Evolutionary conservation across 2,329 filamentous ascomycete genomes (phyloP).

Genomic region (Xylariomycetidae sp.): DNA sequence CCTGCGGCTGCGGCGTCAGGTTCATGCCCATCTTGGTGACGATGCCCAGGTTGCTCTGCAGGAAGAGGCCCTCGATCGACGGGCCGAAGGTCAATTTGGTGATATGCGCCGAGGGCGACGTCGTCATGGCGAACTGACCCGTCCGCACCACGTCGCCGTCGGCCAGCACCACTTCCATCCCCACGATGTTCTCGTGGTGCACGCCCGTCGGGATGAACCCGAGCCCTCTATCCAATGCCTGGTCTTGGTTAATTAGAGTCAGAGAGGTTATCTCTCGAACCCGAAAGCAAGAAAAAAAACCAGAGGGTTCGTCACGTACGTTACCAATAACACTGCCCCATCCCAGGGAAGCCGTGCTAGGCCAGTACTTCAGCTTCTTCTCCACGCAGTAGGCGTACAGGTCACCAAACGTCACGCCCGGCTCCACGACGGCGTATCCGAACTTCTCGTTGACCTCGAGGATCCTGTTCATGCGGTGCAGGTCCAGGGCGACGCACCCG

Average conservation of each 20-base stretch:
- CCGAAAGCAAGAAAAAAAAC: constrained; percentile 20
- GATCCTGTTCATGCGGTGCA: constrained; percentile 40
- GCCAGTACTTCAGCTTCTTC: constrained; percentile 39
- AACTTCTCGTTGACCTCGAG: constrained; percentile 39
- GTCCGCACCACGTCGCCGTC: constrained; percentile 39
- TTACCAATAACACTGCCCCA: constrained; percentile 47
- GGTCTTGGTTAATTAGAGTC: constrained; percentile 5
- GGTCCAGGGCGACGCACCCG: constrained; percentile 40
- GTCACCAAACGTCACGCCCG: constrained; percentile 42
- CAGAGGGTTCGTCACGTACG: constrained; percentile 21
- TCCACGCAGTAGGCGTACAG: constrained; percentile 37
- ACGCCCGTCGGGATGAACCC: constrained; percentile 31
- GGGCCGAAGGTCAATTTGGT: constrained; percentile 37
- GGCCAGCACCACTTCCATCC: constrained; percentile 40
- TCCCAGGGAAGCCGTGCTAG: constrained; percentile 42
- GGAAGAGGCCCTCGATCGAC: constrained; percentile 43
- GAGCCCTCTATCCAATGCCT: constrained; percentile 39
- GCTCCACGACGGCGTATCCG: constrained; percentile 40
- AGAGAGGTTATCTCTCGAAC: constrained; percentile 2
- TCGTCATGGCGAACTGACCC: constrained; percentile 37
- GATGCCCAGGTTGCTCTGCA: constrained; percentile 49
- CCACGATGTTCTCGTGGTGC: constrained; percentile 40
- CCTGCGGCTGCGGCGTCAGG: constrained; percentile 35
- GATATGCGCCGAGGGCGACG: constrained; percentile 33
- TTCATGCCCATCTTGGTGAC: constrained; percentile 51